Evolutionary conservation across 495 filamentous ascomycete species (phyloP).

Genomic region (Podospora anserina): DNA sequence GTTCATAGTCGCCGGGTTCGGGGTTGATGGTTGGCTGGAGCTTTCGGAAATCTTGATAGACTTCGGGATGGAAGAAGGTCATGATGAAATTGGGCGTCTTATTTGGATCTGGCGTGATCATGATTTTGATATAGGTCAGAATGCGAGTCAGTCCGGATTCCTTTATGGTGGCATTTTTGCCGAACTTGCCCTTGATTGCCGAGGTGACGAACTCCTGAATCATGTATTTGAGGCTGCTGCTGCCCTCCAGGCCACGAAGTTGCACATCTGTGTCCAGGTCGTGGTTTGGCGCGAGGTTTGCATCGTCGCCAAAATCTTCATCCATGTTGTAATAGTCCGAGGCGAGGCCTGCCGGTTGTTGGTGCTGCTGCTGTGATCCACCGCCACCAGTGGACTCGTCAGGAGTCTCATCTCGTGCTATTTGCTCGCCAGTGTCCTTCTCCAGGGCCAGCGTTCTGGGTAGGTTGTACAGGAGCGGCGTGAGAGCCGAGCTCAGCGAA

Average conservation of each 20-base stretch:
- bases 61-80: constrained; percentile 64
- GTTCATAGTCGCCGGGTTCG: constrained; percentile 34
- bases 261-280: constrained; percentile 33
- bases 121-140: constrained; percentile 25
- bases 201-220: constrained; percentile 22
- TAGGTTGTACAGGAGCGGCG: constrained; percentile 69
- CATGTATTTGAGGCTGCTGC: constrained; percentile 30
- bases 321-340: constrained; percentile 45
- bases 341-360: constrained; percentile 24
- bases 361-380: constrained; percentile 12
- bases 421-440: constrained; percentile 49
- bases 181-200: constrained; percentile 18
- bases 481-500: constrained; percentile 70
- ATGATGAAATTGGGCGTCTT: constrained; percentile 40
- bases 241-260: constrained; percentile 34
- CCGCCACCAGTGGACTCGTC: constrained; percentile 29
- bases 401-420: constrained; percentile 28
- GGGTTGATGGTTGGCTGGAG: constrained; percentile 57
- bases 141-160: constrained; percentile 25
- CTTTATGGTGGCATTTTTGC: constrained; percentile 12
- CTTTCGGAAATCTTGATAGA: constrained; percentile 59
- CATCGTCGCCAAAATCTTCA: constrained; percentile 38
- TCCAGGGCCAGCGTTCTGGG: constrained; percentile 52
- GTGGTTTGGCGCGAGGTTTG: constrained; percentile 21
- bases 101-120: constrained; percentile 23